A percentile compares a stretch with the other conserved stretches of the same genome.
phyloP scores from a whole-genome alignment of 2,329 filamentous ascomycete genomes.

The Metarhizium robertsii region DNA sequence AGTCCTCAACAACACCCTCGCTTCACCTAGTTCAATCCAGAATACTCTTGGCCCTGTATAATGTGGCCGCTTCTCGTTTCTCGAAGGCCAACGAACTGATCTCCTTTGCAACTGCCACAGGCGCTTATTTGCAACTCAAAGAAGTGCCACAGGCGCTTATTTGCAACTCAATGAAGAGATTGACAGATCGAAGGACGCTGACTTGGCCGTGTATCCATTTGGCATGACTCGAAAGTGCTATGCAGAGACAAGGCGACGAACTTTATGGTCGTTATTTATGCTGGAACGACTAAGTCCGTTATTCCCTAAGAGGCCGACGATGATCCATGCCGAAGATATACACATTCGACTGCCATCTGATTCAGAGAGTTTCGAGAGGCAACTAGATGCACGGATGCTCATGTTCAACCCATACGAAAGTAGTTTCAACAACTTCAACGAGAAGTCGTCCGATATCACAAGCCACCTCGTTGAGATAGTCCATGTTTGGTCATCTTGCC shows the following conservation, averaged over 20 bases:
- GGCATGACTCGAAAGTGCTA: too few relatives aligned
- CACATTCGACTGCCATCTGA: conserved; percentile 58
- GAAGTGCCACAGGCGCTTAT: too few relatives aligned
- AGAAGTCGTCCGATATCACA: conserved; percentile 38
- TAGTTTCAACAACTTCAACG: conserved; percentile 11
- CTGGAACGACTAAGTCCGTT: conserved; percentile 58
- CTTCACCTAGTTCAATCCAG: too few relatives aligned
- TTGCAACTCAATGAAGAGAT: too few relatives aligned
- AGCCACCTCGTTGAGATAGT: conserved; percentile 53
- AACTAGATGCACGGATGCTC: conserved; percentile 46
- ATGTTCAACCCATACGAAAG: conserved; percentile 44
- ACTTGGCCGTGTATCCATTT: too few relatives aligned
- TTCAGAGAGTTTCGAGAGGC: conserved; percentile 51
- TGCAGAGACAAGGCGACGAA: conserved; percentile 47
- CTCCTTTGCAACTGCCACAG: too few relatives aligned
- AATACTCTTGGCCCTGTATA: too few relatives aligned
- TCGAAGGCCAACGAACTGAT: too few relatives aligned
- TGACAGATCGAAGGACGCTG: too few relatives aligned
- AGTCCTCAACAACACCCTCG: too few relatives aligned
- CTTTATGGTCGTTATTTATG: conserved; percentile 63
- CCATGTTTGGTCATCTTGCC: conserved; percentile 55
- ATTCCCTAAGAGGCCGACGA: conserved; percentile 41
- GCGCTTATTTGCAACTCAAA: too few relatives aligned
- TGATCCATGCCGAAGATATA: conserved; percentile 54
- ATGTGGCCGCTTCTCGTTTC: too few relatives aligned